Evolutionary conservation across 1,284 basidiomycete species (phyloP), one percentile per base, ranked within the genome.

Genomic region (Moniliophthora roreri): DNA sequence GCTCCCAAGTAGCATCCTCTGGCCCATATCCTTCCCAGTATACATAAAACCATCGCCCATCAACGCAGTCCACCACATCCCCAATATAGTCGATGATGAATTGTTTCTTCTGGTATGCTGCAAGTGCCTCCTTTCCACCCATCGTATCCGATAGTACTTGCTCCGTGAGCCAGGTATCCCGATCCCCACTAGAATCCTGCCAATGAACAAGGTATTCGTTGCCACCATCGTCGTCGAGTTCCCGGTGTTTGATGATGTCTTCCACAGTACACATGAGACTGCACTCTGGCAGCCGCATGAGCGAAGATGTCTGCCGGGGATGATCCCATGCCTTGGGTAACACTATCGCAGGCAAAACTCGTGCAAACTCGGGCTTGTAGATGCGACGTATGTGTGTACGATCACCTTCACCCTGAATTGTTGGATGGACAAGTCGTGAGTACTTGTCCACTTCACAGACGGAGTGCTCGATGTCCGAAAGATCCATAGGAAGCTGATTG

Each of bases 371-470:
- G 5, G 68, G 57, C 10, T 53, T 60, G 57, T 75, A 84, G 2
- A 51, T 40, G 53, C 52, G 2, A 3, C 41, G 36, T 51, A 52
- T 40, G 37, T 58, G 18, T 34, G 50, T 52, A 4, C 64, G 61
- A 37, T 68, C 53, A 18, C 48, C 40, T 4, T 38, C 58, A 26
- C 71, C 74, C 54, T 65, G 69, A 35, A 77, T 60, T 20, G 61
- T 44, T 2, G 74, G 73, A 58, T 76, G 74, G 10, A 63, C 68
- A 16, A 67, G 66, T n/a, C 84, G 78, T 18, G 78, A 68, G 56
- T 86, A 87, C 62, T 87, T 87, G 68, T 85, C 82, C 20, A 85
- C 70, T 59, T 88, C 85, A 62, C 85, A 88, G 16, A 87, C 64
- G 0, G 80, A 75, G 60, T 88, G 85, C 65, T 88, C 86, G 51